Conservation (phyloP, 768 basidiomycete species). For the Mycena chlorophos region DNA sequence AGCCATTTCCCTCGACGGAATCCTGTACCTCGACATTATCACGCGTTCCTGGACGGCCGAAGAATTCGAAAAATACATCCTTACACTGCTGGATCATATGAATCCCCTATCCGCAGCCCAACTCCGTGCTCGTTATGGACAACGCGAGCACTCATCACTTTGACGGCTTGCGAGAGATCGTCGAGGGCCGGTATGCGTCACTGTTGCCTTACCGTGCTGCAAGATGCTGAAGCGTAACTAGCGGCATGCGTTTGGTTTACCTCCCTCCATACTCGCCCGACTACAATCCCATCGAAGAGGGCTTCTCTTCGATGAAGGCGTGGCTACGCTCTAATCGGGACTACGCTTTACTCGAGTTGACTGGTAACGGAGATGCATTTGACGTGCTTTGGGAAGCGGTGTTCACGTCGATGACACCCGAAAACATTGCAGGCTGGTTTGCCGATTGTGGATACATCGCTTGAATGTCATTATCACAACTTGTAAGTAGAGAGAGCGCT, state of each 20-base stretch:
- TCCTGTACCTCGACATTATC: too few species aligned
- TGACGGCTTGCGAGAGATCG: background rate
- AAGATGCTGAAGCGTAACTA: background rate
- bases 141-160: background rate
- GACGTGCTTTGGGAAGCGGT: background rate
- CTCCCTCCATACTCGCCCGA: slow-evolving; percentile 29
- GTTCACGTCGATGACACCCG: background rate
- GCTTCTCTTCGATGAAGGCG: slow-evolving; percentile 27
- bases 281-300: slow-evolving; percentile 30
- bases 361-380: background rate
- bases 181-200: background rate
- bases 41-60: too few species aligned
- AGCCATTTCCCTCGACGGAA: too few species aligned
- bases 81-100: background rate
- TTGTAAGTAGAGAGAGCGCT: background rate
- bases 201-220: background rate
- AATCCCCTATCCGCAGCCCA: too few species aligned
- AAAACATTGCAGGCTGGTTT: background rate
- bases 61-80: background rate
- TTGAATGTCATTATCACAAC: background rate
- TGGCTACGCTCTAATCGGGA: slow-evolving; percentile 10
- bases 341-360: background rate
- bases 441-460: background rate
- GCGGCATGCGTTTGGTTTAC: slow-evolving; percentile 1
- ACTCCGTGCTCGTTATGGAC: too few species aligned